Percentiles rank a stretch among this genome's conserved stretches.
Evolutionary conservation across 2,329 filamentous ascomycete genomes (phyloP).

Genomic region (Colletotrichum camelliae): DNA sequence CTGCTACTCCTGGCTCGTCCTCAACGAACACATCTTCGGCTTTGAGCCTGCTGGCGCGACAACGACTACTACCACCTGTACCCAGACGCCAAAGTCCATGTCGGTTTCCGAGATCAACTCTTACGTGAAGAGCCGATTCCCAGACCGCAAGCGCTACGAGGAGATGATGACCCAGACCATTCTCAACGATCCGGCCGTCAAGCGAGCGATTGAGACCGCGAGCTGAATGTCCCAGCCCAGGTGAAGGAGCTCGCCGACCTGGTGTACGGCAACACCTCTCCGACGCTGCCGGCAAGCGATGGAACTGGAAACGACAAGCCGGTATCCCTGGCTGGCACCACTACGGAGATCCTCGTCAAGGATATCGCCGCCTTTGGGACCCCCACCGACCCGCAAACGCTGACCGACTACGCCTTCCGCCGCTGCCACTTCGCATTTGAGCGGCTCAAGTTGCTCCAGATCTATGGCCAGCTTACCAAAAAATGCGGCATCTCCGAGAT

Average conservation of each 20-base stretch:
- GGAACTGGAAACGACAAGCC: neutral
- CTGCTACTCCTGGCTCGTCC: neutral
- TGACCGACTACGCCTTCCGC: neutral
- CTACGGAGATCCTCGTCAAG: neutral
- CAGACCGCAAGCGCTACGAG: neutral
- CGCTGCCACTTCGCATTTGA: neutral
- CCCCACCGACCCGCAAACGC: neutral
- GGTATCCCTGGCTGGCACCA: neutral
- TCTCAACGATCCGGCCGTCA: neutral
- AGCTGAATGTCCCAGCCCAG: neutral
- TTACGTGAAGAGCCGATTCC: neutral
- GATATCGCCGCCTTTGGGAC: neutral
- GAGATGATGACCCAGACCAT: neutral
- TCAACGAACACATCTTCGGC: neutral
- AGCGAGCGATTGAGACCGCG: neutral
- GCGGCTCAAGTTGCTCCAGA: neutral
- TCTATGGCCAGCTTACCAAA: neutral
- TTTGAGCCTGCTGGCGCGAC: neutral
- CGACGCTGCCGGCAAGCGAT: neutral
- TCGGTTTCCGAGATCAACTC: neutral
- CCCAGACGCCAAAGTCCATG: neutral
- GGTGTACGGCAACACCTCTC: neutral
- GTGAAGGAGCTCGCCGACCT: neutral
- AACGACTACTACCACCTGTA: neutral
- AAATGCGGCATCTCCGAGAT: neutral